Conservation (phyloP, 257 asterid genomes). For the Solanum etuberosum region DNA sequence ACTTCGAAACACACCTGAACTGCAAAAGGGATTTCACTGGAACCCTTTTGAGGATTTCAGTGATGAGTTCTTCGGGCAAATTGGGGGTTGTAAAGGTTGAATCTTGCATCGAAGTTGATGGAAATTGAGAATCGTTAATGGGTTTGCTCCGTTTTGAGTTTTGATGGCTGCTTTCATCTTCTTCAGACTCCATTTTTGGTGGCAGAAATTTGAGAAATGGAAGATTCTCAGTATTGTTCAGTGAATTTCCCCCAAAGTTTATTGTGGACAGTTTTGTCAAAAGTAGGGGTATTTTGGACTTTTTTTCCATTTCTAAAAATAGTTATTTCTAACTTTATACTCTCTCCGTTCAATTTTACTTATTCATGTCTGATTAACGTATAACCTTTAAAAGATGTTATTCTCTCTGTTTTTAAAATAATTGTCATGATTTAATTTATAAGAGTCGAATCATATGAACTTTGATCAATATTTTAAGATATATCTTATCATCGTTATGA, state of each 20-base stretch:
- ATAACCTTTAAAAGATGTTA: no score
- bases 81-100: not conserved
- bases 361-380: no score
- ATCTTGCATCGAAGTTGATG: not conserved
- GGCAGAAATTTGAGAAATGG: not conserved
- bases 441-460: no score
- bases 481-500: no score
- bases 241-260: not conserved
- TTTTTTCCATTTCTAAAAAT: no score
- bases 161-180: not conserved
- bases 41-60: constrained; percentile 36
- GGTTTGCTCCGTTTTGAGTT: not conserved
- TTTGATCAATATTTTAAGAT: no score
- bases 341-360: no score
- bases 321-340: no score
- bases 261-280: not conserved
- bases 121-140: not conserved
- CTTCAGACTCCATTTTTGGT: not conserved
- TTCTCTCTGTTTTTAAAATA: no score
- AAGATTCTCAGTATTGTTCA: not conserved
- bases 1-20: constrained; percentile 27
- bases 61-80: constrained; percentile 36
- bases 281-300: not conserved
- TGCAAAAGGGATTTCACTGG: constrained; percentile 29
- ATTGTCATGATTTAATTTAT: no score